phyloP scores from a whole-genome alignment of 2,329 filamentous ascomycete species.

The Alternaria novae-zelandiae region DNA sequence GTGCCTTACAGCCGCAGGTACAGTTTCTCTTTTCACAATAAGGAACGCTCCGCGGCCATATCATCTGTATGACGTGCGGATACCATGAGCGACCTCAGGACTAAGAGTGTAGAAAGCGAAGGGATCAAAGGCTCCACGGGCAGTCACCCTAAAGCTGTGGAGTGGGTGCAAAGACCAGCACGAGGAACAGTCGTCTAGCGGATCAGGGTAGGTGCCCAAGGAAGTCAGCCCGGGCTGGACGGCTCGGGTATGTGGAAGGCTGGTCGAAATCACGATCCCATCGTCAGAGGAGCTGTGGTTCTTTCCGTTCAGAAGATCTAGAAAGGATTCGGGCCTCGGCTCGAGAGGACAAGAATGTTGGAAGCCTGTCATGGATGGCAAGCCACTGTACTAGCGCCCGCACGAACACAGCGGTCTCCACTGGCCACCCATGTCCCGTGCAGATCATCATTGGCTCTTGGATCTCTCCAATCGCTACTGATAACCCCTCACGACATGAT shows the following conservation, averaged over 20 bases:
- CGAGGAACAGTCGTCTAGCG: neutral
- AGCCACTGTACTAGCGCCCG: constrained; percentile 1
- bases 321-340: neutral
- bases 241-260: neutral
- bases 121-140: neutral
- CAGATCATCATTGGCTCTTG: neutral
- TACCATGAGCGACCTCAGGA: neutral
- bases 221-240: neutral
- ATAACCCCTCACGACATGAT: neutral
- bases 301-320: neutral
- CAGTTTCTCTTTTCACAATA: neutral
- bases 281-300: neutral
- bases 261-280: neutral
- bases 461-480: neutral
- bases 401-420: constrained; percentile 1
- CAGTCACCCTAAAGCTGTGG: neutral
- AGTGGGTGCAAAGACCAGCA: neutral
- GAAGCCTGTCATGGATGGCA: neutral
- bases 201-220: neutral
- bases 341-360: neutral
- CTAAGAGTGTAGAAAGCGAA: neutral
- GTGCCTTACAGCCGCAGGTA: neutral
- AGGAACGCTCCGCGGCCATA: neutral
- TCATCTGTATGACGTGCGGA: neutral
- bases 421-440: neutral